Conservation (phyloP, 345 rosid species). For the Mallotus nudiflorus region DNA sequence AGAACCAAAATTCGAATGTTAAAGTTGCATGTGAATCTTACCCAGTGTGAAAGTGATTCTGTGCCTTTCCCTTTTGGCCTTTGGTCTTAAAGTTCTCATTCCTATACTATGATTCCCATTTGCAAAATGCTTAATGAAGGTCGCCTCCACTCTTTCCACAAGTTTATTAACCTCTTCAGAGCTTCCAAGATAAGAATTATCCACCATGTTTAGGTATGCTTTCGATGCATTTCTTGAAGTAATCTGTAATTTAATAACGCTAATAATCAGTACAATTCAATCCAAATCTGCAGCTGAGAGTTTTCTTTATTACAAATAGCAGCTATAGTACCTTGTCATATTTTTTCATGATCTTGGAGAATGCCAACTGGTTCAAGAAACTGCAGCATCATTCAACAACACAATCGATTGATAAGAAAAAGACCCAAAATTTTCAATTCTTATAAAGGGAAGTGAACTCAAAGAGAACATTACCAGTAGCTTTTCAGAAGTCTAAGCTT, state of each 20-base stretch:
- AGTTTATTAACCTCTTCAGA: constrained; percentile 69
- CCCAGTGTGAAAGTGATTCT: constrained; percentile 65
- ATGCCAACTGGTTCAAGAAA: constrained; percentile 69
- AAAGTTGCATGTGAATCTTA: constrained; percentile 20
- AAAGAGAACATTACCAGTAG: constrained; percentile 40
- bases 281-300: not conserved
- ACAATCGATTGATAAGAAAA: not conserved
- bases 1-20: not conserved
- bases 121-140: constrained; percentile 69
- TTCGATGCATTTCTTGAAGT: constrained; percentile 59
- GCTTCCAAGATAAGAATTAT: constrained; percentile 63
- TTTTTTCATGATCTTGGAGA: constrained; percentile 85
- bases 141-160: constrained; percentile 60
- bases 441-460: not conserved
- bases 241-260: constrained; percentile 41
- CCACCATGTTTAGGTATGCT: constrained; percentile 65
- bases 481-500: constrained; percentile 62
- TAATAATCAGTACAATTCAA: constrained; percentile 9
- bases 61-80: constrained; percentile 58
- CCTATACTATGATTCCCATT: constrained; percentile 73
- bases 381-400: constrained; percentile 29
- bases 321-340: constrained; percentile 64
- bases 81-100: constrained; percentile 58
- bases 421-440: not conserved
- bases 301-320: not conserved